Base-by-base conservation (phyloP, 192 early-diverging fungal genomes). In the Diversispora eburnea region DNA sequence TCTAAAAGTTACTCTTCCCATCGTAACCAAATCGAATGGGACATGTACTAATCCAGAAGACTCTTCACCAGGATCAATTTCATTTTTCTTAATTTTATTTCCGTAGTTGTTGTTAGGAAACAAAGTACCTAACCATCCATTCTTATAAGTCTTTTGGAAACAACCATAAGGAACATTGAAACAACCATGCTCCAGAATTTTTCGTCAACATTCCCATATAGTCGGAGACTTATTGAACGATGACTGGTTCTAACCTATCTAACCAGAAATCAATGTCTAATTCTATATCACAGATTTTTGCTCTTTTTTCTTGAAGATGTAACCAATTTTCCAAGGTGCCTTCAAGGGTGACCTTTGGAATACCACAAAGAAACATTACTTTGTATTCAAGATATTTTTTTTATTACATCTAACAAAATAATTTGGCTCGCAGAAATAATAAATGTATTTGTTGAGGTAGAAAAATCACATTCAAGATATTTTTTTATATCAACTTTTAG, bases 161-260 rank as follows among this genome's bases (percentile, higher is more conserved):
- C 1, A 4, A 7, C 22, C 8, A 15, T n/a, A 10, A 52, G 48
- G 48, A 49, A 20, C n/a, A 4, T 54, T 15, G 12, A 68, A 68
- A 68, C 4, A 33, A 52, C 25, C 51, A 54, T 68, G 25, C 46
- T 68, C 70, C 70, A 72, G 49, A 64, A 72, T 5, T 49, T 8
- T 61, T 72, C 70, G 5, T 65, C 72, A 51, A 66, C 46, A 2
- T 65, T 43, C 72, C 72, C n/a, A 43, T 47, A 66, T 73, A 73
- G 5, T 60, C 66, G 10, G 15, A 0, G 43, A 73, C 8, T 9
- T 66, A 54, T 51, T 73, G 46, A 12, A 20, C 2, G 3, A 73
- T 43, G 12, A 73, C 72, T 10, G 72, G 72, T 22, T 73, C 72
- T 15, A 73, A 12, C 8, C 61, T 48, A 45, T 61, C 63, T n/a